Base-by-base conservation (phyloP, 495 filamentous ascomycete species). In the Penicillium steckii region DNA sequence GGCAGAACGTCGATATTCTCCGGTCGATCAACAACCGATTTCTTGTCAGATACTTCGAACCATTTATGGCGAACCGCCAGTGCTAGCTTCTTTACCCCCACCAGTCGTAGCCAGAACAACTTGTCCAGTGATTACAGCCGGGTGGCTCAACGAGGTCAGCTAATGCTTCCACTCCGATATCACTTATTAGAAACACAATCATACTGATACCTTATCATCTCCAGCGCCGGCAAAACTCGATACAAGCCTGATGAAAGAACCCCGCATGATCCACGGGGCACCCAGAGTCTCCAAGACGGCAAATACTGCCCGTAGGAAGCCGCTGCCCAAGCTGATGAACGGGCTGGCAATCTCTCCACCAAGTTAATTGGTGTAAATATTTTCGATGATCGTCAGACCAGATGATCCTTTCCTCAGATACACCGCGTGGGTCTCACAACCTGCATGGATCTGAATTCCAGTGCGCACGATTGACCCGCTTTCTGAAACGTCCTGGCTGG, bases 1-100 rank as follows among this genome's bases (percentile, higher is more conserved):
- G 92, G 94, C 33, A 75, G 80, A 8, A 65, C 72, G 21, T 79
- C 77, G 5, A 70, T 80, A 44, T 79, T 80, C 60, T 76, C 75
- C 24, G 59, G 69, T 30, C 76, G 76, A 35, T 72, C 65, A 3
- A 74, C 65, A 30, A 84, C 87, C 10, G 80, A 83, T 53, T 97
- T 94, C 68, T 76, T 98, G 18, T 83, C 84, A 26, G 90, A 97
- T 61, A 91, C 84, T 5, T 84, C 85, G 9, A 92, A 97, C 62
- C 94, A 98, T 65, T 80, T 95, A 26, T 98, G 94, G 94, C 81
- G 90, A 42, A 91, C 89, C 8, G 89, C 94, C 6, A 85, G 86
- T 44, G 90, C 95, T 10, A 89, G 86, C 4, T 73, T 72, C 33
- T 74, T 74, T 43, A 82, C 86, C 15, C 85, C 90, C 6, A 86